Evolutionary conservation across 2,329 filamentous ascomycete species (phyloP).

Genomic region (Ophidiomyces ophidiicola): DNA sequence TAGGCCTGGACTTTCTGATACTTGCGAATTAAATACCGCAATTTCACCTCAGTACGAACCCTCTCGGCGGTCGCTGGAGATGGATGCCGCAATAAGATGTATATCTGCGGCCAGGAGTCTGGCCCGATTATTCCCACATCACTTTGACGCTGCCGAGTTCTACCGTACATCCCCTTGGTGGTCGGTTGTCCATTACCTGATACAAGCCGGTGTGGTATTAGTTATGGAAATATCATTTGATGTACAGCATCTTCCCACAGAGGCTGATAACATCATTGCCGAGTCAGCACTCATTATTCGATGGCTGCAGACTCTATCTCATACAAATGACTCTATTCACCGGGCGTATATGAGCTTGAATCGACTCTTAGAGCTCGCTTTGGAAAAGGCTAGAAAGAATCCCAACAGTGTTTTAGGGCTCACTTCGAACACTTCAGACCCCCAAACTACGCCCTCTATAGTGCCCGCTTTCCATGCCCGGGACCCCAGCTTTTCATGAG

Average conservation of each 20-base stretch:
- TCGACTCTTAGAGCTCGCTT: constrained; percentile 12
- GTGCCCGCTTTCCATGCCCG: not conserved
- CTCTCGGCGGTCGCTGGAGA: constrained; percentile 25
- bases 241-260: constrained; percentile 18
- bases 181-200: constrained; percentile 30
- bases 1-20: constrained; percentile 29
- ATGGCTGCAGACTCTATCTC: constrained; percentile 25
- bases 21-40: constrained; percentile 20
- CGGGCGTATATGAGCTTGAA: constrained; percentile 19
- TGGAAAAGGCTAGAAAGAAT: constrained; percentile 10
- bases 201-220: constrained; percentile 29
- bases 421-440: constrained; percentile 1
- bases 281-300: constrained; percentile 24
- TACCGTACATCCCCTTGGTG: constrained; percentile 31
- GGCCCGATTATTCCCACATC: constrained; percentile 24
- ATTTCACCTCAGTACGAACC: constrained; percentile 22
- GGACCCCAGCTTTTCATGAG: constrained; percentile 3
- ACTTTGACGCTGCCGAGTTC: constrained; percentile 18
- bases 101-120: constrained; percentile 26
- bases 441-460: not conserved
- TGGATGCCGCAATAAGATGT: constrained; percentile 23
- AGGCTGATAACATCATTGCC: constrained; percentile 19
- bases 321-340: constrained; percentile 21
- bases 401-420: not conserved
- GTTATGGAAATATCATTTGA: constrained; percentile 28